phyloP scores from a whole-genome alignment of 257 asterid species.

The Solanum virginianum region DNA sequence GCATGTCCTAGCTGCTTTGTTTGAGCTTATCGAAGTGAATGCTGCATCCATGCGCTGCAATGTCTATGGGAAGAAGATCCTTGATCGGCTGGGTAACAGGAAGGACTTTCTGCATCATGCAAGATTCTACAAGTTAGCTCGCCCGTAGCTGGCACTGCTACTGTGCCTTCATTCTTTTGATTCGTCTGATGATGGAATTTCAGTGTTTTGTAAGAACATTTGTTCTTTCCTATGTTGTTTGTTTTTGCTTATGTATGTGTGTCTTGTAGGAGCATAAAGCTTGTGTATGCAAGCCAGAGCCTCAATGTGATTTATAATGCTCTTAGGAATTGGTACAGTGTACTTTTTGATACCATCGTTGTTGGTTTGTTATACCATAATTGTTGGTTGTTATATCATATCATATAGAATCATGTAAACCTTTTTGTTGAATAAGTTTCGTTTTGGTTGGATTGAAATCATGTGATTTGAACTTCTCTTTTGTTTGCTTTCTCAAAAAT shows the following conservation, averaged over 20 bases:
- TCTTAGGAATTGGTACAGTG: background rate
- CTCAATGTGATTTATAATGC: background rate
- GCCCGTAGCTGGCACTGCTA: background rate
- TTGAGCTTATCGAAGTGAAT: constrained; percentile 16
- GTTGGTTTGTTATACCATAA: background rate
- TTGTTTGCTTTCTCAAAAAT: no score
- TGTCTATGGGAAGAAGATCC: constrained; percentile 55
- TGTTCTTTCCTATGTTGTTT: background rate
- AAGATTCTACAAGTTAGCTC: background rate
- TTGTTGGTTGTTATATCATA: background rate
- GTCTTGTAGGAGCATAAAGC: background rate
- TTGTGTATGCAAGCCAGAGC: background rate
- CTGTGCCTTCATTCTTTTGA: background rate
- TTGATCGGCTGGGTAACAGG: constrained; percentile 32
- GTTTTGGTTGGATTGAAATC: no score
- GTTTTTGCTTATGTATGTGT: background rate
- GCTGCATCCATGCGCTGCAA: constrained; percentile 42
- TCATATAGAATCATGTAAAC: background rate
- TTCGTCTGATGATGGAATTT: background rate
- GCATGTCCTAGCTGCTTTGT: constrained; percentile 3
- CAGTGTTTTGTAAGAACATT: background rate
- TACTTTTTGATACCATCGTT: background rate
- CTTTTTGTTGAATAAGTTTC: background rate
- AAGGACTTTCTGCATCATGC: background rate
- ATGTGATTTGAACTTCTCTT: no score